Conservation (phyloP, 305 asterid genomes). For the Fraxinus xanthoxyloides region DNA sequence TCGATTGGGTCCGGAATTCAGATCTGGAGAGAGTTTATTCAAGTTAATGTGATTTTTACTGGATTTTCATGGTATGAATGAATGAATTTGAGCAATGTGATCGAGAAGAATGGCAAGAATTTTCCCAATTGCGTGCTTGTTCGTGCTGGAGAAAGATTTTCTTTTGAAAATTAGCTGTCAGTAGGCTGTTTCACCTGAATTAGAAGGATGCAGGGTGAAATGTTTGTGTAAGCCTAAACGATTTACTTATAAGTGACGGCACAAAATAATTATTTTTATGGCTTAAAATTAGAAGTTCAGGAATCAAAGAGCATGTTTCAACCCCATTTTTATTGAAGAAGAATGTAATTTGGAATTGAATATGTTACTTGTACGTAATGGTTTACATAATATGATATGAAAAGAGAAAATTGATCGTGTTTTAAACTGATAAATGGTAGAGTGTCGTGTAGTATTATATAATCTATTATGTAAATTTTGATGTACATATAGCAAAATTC, state of each 20-base stretch:
- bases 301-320: too few relatives aligned
- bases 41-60: not conserved
- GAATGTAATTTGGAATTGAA: too few relatives aligned
- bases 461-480: too few relatives aligned
- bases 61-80: not conserved
- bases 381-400: too few relatives aligned
- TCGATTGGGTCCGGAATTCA: not conserved
- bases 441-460: too few relatives aligned
- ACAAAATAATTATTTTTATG: not conserved
- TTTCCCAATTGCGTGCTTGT: not conserved
- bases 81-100: not conserved
- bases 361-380: too few relatives aligned
- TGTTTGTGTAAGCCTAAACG: not conserved
- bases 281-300: not conserved
- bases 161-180: not conserved
- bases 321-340: too few relatives aligned
- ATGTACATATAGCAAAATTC: too few relatives aligned
- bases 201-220: not conserved
- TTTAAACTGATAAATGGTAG: too few relatives aligned
- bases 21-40: conserved; percentile 3
- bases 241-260: not conserved
- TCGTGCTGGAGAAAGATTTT: not conserved
- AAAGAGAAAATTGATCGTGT: too few relatives aligned
- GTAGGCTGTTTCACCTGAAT: not conserved
- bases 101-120: not conserved